Evolutionary conservation across 1,284 basidiomycete genomes (phyloP).

Genomic region (Heterobasidion parviporum): DNA sequence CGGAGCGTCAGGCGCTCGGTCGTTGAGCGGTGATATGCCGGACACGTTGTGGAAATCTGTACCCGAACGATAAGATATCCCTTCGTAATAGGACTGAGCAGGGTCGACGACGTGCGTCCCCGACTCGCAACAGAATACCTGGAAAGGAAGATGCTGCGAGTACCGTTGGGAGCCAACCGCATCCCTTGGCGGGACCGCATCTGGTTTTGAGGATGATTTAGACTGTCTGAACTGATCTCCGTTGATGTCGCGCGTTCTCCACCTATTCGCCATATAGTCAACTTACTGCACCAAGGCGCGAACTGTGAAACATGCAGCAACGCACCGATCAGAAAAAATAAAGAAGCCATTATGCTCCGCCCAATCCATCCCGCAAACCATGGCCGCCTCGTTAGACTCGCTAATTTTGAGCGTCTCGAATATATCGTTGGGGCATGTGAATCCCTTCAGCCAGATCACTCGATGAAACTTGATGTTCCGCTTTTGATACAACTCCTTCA

Average conservation of each 20-base stretch:
- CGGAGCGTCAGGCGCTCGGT: slow-evolving; percentile 66
- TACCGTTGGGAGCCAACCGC: slow-evolving; percentile 73
- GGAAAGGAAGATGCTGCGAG: slow-evolving; percentile 87
- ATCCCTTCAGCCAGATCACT: slow-evolving; percentile 94
- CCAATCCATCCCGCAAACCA: slow-evolving; percentile 99
- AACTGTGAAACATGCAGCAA: neutral
- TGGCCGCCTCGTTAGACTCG: slow-evolving; percentile 82
- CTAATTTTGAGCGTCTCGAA: slow-evolving; percentile 89
- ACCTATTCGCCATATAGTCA: slow-evolving; percentile 36
- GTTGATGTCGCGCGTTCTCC: slow-evolving; percentile 92
- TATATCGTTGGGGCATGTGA: slow-evolving; percentile 95
- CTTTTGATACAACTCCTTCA: slow-evolving; percentile 74
- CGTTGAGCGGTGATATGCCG: slow-evolving; percentile 43
- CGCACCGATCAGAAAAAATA: slow-evolving; percentile 90
- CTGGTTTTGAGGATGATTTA: slow-evolving; percentile 84
- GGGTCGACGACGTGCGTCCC: slow-evolving; percentile 94
- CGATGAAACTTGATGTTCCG: slow-evolving; percentile 78
- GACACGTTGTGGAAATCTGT: slow-evolving; percentile 71
- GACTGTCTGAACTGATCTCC: slow-evolving; percentile 95
- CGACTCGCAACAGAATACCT: slow-evolving; percentile 95
- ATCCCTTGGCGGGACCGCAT: slow-evolving; percentile 86
- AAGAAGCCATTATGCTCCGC: slow-evolving; percentile 94
- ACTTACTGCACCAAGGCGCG: no score
- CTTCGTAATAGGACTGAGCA: slow-evolving; percentile 85
- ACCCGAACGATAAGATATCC: slow-evolving; percentile 77